phyloP scores from a whole-genome alignment of 768 basidiomycete species.

The Mycena sanguinolenta region DNA sequence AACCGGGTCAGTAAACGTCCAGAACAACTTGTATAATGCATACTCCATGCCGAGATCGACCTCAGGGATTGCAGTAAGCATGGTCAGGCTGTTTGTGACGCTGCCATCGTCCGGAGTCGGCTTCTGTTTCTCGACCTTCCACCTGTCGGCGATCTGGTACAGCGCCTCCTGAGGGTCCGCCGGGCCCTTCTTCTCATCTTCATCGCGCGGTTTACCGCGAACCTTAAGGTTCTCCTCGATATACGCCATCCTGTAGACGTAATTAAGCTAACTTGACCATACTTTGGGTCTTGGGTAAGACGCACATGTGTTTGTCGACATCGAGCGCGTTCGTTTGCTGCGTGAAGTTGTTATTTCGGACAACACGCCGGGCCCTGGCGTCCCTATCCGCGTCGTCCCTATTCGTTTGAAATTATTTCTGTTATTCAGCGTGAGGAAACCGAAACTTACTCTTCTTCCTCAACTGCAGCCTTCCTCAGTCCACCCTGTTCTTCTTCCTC shows the following conservation, averaged over 20 bases:
- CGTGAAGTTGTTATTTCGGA: constrained; percentile 93
- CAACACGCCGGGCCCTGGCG: constrained; percentile 78
- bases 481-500: constrained; percentile 67
- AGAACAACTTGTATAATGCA: constrained; percentile 48
- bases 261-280: neutral
- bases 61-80: constrained; percentile 98
- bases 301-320: constrained; percentile 98
- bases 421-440: neutral
- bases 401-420: constrained; percentile 2
- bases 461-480: constrained; percentile 60
- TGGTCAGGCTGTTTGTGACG: constrained; percentile 92
- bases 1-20: neutral
- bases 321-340: constrained; percentile 96
- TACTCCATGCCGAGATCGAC: constrained; percentile 99
- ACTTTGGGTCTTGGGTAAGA: constrained; percentile 30
- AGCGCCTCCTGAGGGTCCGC: constrained; percentile 85
- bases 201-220: constrained; percentile 68
- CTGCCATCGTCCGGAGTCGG: constrained; percentile 87
- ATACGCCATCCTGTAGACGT: constrained; percentile 87
- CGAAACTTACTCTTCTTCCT: constrained; percentile 72
- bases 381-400: constrained; percentile 77
- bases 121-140: constrained; percentile 70
- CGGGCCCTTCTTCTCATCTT: constrained; percentile 58
- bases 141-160: constrained; percentile 77
- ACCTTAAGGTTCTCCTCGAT: constrained; percentile 94